A percentile compares a stretch with the other conserved stretches of the same genome.
phyloP scores from a whole-genome alignment of 345 rosid species.

The Abelmoschus esculentus region DNA sequence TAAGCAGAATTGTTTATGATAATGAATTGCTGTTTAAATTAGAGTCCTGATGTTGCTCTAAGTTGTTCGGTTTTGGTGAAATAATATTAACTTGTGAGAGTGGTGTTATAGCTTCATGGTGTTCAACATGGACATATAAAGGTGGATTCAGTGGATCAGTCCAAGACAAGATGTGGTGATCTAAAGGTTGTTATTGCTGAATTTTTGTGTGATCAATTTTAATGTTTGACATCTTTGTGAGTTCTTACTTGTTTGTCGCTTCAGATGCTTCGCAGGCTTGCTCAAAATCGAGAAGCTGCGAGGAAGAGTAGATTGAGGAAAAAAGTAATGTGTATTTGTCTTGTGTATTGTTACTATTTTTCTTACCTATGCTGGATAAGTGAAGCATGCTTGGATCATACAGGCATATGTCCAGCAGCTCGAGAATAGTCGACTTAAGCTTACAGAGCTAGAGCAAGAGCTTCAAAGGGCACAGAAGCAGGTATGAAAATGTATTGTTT shows the following conservation, averaged over 20 bases:
- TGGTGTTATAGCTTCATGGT: conserved; percentile 33
- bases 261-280: conserved; percentile 73
- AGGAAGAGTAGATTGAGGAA: conserved; percentile 87
- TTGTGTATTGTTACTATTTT: background rate
- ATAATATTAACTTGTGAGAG: background rate
- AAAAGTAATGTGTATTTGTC: conserved; percentile 40
- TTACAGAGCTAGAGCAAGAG: conserved; percentile 74
- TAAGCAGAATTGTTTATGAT: background rate
- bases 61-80: background rate
- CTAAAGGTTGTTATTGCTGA: conserved; percentile 40
- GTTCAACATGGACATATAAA: conserved; percentile 35
- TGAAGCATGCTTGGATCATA: conserved; percentile 25
- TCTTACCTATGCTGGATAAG: background rate
- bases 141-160: conserved; percentile 53
- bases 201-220: background rate
- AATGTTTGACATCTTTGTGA: background rate
- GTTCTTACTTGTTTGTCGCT: background rate
- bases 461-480: conserved; percentile 74
- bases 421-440: conserved; percentile 60
- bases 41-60: background rate
- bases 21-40: conserved; percentile 9
- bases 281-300: conserved; percentile 97
- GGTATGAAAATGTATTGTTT: conserved; percentile 26
- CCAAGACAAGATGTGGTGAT: conserved; percentile 51
- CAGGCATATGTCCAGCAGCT: conserved; percentile 97